These are phyloP conservation scores for Rhynchosporium graminicola DNA, from an alignment of 2,329 filamentous ascomycete species.

Conservation along the genomic window DNA sequence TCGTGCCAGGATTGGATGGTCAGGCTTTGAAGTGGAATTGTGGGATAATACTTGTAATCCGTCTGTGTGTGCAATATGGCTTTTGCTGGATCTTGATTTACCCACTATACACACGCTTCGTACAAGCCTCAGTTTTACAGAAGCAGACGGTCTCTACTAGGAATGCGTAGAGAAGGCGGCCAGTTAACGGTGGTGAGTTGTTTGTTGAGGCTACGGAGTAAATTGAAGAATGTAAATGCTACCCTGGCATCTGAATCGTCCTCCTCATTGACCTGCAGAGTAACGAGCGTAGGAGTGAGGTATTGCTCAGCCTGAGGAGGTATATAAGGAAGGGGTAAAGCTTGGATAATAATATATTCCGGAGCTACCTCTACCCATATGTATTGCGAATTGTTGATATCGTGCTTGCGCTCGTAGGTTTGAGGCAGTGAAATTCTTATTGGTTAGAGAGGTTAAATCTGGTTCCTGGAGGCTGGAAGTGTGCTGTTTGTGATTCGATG, in stretches of 20 bases:
- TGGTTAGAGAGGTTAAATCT: conserved; percentile 5
- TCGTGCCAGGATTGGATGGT: conserved; percentile 3
- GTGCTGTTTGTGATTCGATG: conserved; percentile 7
- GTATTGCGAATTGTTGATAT: neutral
- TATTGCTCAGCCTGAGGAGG: neutral
- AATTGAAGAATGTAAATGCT: conserved; percentile 10
- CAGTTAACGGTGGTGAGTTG: conserved; percentile 12
- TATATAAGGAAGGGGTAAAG: neutral
- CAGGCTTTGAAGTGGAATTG: no score
- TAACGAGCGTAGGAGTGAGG: neutral
- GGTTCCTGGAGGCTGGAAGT: conserved; percentile 1
- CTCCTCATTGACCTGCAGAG: no score
- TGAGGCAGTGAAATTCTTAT: neutral
- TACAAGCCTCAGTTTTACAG: conserved; percentile 24
- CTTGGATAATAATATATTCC: neutral
- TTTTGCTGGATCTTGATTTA: conserved; percentile 23
- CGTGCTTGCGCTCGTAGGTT: neutral
- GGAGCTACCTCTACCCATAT: no score
- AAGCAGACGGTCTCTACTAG: conserved; percentile 15
- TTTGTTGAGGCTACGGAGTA: neutral
- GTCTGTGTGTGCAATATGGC: neutral
- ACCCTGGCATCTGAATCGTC: neutral
- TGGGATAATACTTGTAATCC: no score
- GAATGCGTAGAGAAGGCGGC: neutral
- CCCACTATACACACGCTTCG: conserved; percentile 24